Base-by-base conservation (phyloP, 2,329 filamentous ascomycete species). In the Meredithiella fracta region DNA sequence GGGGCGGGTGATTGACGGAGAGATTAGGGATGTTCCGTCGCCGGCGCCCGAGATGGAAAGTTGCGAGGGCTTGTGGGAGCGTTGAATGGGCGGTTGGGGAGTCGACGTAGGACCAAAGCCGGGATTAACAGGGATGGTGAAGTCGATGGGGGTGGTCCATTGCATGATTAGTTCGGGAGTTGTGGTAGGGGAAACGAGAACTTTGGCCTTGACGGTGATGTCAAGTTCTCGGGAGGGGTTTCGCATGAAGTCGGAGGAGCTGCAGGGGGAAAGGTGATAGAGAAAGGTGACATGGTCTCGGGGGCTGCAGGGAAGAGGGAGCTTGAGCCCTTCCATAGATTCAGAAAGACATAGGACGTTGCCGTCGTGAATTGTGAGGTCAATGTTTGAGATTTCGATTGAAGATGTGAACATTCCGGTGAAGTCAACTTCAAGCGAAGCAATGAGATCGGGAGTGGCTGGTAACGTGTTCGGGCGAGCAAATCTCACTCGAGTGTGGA, bases 211-310 rank as follows among this genome's bases (percentile, higher is more conserved):
- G 59, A 88, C 78, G 51, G 73, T 69, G 60, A 86, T 77, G 56
- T 75, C 71, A 9, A 86, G 73, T 59, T 72, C 75, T 58, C 72
- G 73, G 59, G 70, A 69, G 50, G 69, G 69, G 64, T 68, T 73
- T 64, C 70, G 78, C 63, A 65, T 67, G 49, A 66, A 64, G 53
- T 67, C 62, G 56, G 76, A 73, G n/a, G 67, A 68, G 51, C 73
- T 70, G 7, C 29, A 44, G 15, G 25, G 53, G 9, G 70, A 68
- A 58, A 87, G 75, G 54, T 77, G 78, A 69, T 88, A 91, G 54
- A 90, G 71, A 62, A 88, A 80, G 1, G 83, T 85, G 59, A 87
- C 70, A 65, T 89, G 84, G 64, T 91, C 86, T 62, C 85, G 82
- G 15, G 84, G 78, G 14, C 80, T 79, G 64, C 82, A 83, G 44